Evolutionary conservation across 73 alveolate genomes (phyloP).

Genomic region (Symbiodinium natans): DNA sequence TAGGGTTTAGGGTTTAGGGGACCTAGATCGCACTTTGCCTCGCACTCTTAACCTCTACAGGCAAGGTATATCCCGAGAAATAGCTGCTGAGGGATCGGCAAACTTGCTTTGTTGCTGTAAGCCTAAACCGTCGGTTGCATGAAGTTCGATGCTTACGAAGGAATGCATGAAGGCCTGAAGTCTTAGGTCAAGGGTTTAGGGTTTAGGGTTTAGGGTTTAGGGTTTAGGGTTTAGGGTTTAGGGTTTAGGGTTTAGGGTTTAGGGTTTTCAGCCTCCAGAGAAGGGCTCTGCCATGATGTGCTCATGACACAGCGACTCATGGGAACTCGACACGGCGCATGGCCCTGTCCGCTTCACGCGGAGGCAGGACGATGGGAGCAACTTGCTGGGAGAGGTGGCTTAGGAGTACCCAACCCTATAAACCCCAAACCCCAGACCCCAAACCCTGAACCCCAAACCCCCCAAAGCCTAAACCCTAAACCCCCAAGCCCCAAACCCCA

Average conservation of each 20-base stretch:
- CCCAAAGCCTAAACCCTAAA: neutral
- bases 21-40: too few species aligned
- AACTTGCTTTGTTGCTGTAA: too few species aligned
- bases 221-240: neutral
- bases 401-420: too few species aligned
- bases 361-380: neutral
- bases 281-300: neutral
- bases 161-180: too few species aligned
- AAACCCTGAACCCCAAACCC: too few species aligned
- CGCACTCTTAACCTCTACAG: too few species aligned
- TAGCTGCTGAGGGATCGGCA: too few species aligned
- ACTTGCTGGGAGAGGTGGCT: too few species aligned
- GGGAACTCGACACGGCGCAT: slow-evolving; percentile 2
- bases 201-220: neutral
- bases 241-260: neutral
- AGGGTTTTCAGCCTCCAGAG: neutral
- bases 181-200: neutral
- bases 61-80: too few species aligned
- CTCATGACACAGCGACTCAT: neutral
- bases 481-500: neutral
- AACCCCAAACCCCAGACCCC: too few species aligned
- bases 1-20: neutral
- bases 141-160: too few species aligned
- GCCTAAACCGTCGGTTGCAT: too few species aligned
- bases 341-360: neutral